Evolutionary conservation across 305 asterid genomes (phyloP).

Genomic region (Stenogyne calaminthoides): DNA sequence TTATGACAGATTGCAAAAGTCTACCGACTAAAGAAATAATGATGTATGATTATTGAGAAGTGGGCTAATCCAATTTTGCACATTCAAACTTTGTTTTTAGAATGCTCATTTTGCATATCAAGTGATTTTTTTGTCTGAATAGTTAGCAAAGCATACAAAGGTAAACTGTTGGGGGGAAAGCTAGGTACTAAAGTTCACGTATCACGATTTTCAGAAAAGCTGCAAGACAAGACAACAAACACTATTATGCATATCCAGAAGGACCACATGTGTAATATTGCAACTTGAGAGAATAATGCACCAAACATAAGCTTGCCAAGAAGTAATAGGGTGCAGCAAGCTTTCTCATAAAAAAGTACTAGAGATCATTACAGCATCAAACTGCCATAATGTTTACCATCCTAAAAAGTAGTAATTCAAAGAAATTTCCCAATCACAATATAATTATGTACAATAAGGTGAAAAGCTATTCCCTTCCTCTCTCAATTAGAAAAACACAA

Average conservation of each 20-base stretch:
- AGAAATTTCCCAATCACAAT: not conserved
- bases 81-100: not conserved
- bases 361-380: not conserved
- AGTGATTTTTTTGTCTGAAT: not conserved
- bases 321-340: constrained; percentile 1
- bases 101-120: not conserved
- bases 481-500: not conserved
- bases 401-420: not conserved
- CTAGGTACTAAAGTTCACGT: no score
- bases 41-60: not conserved
- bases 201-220: not conserved
- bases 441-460: not conserved
- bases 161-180: not conserved
- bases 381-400: not conserved
- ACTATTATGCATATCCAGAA: not conserved
- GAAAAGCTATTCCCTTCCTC: not conserved
- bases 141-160: not conserved
- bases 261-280: not conserved
- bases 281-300: constrained; percentile 15
- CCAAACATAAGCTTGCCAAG: constrained; percentile 1
- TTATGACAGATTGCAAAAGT: not conserved
- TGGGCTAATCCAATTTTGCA: not conserved
- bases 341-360: constrained; percentile 2
- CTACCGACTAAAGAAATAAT: not conserved
- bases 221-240: constrained; percentile 16